Evolutionary conservation across 805 yeast species (phyloP), one percentile per base, ranked within the genome.

Genomic region (Wickerhamiella australiensis): DNA sequence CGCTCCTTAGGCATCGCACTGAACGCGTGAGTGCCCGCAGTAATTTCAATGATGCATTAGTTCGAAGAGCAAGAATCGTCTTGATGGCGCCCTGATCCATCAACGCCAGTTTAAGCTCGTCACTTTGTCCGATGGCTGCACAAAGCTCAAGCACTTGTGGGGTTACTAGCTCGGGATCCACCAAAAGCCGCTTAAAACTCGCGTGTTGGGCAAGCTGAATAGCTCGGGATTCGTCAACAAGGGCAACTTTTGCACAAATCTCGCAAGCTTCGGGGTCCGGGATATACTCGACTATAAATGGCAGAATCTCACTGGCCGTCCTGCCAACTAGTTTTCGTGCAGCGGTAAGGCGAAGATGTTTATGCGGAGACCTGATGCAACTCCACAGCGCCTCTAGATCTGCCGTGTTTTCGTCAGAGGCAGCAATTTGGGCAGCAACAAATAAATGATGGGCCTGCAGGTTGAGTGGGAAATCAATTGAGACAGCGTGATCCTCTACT

Each of bases 201-300:
- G 40, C 47, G n/a, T 37, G 17, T 13, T 45, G 40, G 15, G 29
- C 29, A 3, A 45, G 31, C 7, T 17, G 18, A 13, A 13, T 15
- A 2, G 41, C 35, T 4, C 23, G 25, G 1, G 41, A 15, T 3
- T 15, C 20, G n/a, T 29, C n/a, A 5, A 4, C 9, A 5, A 22
- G 17, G 2, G 35, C 35, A 1, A 45, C 9, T 23, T 35, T 11
- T 2, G 33, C 47, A 18, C 40, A 37, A 12, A 45, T 35, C 2
- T 36, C 41, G 35, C 47, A 45, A 12, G 47, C 47, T 17, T 45
- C 38, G 3, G 41, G 47, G 13, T 35, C 41, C 9, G 47, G 47
- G 8, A 45, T 22, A 20, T 31, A 21, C n/a, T 45, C 47, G 29
- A 37, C 47, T 8, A 45, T 26, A 15, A 45, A 33, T 3, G 42